These are phyloP conservation scores for Cladophialophora exuberans DNA, from an alignment of 2,329 filamentous ascomycete genomes.

Conservation along the genomic window DNA sequence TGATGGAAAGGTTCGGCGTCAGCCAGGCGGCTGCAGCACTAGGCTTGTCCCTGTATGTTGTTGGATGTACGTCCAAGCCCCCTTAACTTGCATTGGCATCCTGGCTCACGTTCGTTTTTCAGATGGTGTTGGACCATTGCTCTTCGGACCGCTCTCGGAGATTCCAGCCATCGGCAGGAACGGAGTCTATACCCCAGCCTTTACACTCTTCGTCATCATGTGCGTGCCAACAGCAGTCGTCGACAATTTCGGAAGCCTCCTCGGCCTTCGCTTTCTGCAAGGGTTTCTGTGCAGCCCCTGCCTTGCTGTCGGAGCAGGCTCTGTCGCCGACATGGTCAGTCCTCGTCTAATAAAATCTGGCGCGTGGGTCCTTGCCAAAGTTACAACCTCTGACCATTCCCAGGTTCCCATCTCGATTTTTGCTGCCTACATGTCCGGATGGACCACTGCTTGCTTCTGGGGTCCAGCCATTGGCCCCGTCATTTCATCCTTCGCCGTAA, in stretches of 20 bases:
- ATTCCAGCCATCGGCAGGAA: constrained; percentile 69
- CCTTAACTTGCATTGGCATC: not conserved
- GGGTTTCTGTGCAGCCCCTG: constrained; percentile 69
- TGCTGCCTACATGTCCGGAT: constrained; percentile 62
- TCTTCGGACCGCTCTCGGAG: constrained; percentile 67
- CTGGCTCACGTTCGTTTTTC: not conserved
- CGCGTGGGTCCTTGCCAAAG: too few species aligned
- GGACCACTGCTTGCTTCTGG: constrained; percentile 51
- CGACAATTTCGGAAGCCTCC: constrained; percentile 64
- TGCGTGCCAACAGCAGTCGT: constrained; percentile 67
- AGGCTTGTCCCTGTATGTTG: constrained; percentile 31
- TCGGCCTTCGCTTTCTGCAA: constrained; percentile 66
- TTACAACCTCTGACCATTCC: too few species aligned
- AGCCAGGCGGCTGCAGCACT: constrained; percentile 16
- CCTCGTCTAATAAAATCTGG: not conserved
- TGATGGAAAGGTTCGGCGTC: constrained; percentile 26
- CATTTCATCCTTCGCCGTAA: constrained; percentile 62
- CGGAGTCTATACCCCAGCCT: constrained; percentile 68
- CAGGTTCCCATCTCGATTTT: constrained; percentile 57
- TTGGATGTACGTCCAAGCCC: constrained; percentile 45
- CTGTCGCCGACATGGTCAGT: constrained; percentile 43
- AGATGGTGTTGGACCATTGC: constrained; percentile 29
- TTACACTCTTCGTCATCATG: constrained; percentile 69
- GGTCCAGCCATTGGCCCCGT: constrained; percentile 64
- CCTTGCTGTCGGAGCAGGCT: constrained; percentile 60